Conservation (phyloP, 1,284 basidiomycete genomes). For the Phylloboletellus chloephorus region DNA sequence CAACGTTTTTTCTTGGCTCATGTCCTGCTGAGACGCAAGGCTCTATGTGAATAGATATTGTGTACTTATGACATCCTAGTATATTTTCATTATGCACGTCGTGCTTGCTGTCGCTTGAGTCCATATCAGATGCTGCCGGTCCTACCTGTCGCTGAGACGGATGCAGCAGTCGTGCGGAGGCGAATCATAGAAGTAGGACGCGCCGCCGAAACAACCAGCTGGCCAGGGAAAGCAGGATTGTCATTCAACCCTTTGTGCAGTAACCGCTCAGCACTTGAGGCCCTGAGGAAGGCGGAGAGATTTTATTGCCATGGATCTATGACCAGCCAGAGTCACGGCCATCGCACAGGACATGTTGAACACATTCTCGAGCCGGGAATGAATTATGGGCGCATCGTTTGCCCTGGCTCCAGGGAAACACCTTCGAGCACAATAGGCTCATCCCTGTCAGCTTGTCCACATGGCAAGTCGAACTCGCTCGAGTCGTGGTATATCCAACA, state of each 20-base stretch:
- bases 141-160: too few species aligned
- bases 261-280: too few species aligned
- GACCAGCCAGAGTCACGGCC: neutral
- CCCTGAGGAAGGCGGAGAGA: too few species aligned
- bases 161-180: too few species aligned
- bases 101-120: too few species aligned
- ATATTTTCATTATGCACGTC: constrained; percentile 7
- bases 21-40: constrained; percentile 10
- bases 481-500: constrained; percentile 21
- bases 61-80: constrained; percentile 21
- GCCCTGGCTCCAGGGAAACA: constrained; percentile 9
- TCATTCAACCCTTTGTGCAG: too few species aligned
- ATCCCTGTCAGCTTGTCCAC: constrained; percentile 5
- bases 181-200: too few species aligned
- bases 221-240: too few species aligned
- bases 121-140: too few species aligned
- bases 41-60: constrained; percentile 12
- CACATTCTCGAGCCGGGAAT: neutral
- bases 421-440: constrained; percentile 15
- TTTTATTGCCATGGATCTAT: neutral
- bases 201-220: too few species aligned
- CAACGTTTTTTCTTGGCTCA: constrained; percentile 9
- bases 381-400: neutral
- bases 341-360: constrained; percentile 1
- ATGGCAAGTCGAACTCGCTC: constrained; percentile 9